phyloP scores from a whole-genome alignment of 768 basidiomycete species.

The Suillus ampliporus region DNA sequence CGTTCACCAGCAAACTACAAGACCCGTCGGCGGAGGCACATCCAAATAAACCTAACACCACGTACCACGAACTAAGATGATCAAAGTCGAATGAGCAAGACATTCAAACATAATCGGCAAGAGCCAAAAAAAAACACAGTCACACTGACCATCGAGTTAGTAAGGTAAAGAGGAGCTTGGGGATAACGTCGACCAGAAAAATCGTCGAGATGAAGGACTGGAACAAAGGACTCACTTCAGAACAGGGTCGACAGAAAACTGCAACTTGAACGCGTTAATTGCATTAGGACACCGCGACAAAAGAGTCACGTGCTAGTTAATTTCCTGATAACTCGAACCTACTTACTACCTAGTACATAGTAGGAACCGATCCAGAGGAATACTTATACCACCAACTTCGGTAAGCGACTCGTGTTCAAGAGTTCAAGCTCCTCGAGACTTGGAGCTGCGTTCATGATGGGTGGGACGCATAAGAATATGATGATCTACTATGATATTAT shows the following conservation, averaged over 20 bases:
- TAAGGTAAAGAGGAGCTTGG: not conserved
- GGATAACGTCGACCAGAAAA: not conserved
- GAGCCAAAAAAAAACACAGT: not conserved
- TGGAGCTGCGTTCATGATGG: not conserved
- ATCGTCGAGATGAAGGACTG: not conserved
- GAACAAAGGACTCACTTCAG: not conserved
- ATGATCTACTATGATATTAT: not conserved
- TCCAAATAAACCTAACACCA: not conserved
- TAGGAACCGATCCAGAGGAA: not conserved
- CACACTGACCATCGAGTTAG: not conserved
- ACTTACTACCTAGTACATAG: not conserved
- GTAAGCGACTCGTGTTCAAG: not conserved
- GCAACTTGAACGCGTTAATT: not conserved
- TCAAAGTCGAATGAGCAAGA: not conserved
- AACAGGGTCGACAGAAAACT: conserved; percentile 1
- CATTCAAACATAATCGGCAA: not conserved
- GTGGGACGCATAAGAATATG: not conserved
- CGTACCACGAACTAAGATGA: conserved; percentile 2
- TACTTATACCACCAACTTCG: not conserved
- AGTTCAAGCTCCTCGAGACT: not conserved
- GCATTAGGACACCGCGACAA: not conserved
- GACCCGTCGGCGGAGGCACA: not conserved
- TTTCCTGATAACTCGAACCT: not conserved
- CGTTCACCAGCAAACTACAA: not conserved
- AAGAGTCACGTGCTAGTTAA: conserved; percentile 2